phyloP scores from a whole-genome alignment of 768 basidiomycete species.

The Pleurotus eryngii region DNA sequence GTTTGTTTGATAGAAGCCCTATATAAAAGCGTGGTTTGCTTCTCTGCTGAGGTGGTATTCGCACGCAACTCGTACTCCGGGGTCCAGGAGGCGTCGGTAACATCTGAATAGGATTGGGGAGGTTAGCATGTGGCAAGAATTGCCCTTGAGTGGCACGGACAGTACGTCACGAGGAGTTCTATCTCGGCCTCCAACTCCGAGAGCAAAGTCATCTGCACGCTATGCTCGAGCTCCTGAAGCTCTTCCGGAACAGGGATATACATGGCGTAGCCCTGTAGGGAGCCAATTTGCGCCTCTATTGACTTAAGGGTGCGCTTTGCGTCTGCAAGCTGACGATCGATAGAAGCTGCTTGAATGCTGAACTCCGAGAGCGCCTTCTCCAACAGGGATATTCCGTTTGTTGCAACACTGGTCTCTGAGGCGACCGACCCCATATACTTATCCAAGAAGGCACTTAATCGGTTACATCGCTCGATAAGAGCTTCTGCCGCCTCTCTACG shows the following conservation, averaged over 20 bases:
- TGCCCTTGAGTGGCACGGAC: constrained; percentile 14
- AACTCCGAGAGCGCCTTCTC: neutral
- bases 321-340: neutral
- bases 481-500: neutral
- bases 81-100: constrained; percentile 24
- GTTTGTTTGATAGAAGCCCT: constrained; percentile 35
- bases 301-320: neutral
- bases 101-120: neutral
- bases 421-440: too few species aligned
- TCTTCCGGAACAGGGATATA: neutral
- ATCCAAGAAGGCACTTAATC: too few species aligned
- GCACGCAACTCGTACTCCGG: constrained; percentile 38
- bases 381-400: neutral
- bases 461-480: too few species aligned
- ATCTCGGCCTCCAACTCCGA: constrained; percentile 17
- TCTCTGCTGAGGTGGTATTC: constrained; percentile 29
- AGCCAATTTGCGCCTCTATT: neutral
- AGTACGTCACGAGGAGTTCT: constrained; percentile 28
- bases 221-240: too few species aligned
- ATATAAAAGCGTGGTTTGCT: constrained; percentile 30
- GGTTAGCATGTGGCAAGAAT: neutral
- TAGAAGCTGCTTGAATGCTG: neutral
- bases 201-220: neutral
- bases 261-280: neutral
- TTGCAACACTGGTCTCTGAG: too few species aligned